Evolutionary conservation across 1,284 basidiomycete species (phyloP), one percentile per base, ranked within the genome.

Genomic region (Tylopilus orsonianus): DNA sequence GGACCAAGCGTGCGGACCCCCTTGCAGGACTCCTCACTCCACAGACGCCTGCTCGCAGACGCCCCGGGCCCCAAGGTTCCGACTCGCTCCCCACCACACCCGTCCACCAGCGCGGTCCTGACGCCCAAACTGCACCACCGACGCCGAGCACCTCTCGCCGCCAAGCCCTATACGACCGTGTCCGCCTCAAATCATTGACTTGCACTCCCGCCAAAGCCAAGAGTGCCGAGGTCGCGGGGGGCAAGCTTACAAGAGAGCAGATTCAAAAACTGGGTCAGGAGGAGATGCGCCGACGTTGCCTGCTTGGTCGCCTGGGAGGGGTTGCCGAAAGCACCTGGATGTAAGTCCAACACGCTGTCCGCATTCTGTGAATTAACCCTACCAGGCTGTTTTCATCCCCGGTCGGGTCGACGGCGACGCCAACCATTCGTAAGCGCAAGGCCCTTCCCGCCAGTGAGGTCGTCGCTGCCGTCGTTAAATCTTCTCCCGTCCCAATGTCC

Each of bases 261-360:
- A 73, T 90, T 50, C 64, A 83, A 38, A 86, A 83, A 64, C 70
- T 89, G 43, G 74, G 81, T 32, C 85, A 88, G 60, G 87, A 89
- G 48, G 87, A 87, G 60, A 79, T 85, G 68, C 77, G 87, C 48
- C 75, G 84, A 46, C 74, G 85, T 33, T 87, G 86, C 57, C 65
- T 90, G 16, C 73, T 91, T 8, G 87, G 87, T 44, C 79, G 87
- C n/a, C 75, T 91, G 9, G 75, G 77, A 24, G 82, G 84, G 12
- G 77, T 90, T 18, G 88, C 87, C n/a, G 87, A 90, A 62, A 86
- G 87, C 53, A 77, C 85, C n/a, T 90, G 88, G 87, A 90, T 90
- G 88, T 86, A 59, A 64, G 83, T 72, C 26, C 41, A 27, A 45
- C 37, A 22, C 19, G 13, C 14, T 1, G 12, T 34, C 18, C 6